Evolutionary conservation across 306 rosid genomes (phyloP), one percentile per base, ranked within the genome.

Genomic region (Cucurbita pepo): DNA sequence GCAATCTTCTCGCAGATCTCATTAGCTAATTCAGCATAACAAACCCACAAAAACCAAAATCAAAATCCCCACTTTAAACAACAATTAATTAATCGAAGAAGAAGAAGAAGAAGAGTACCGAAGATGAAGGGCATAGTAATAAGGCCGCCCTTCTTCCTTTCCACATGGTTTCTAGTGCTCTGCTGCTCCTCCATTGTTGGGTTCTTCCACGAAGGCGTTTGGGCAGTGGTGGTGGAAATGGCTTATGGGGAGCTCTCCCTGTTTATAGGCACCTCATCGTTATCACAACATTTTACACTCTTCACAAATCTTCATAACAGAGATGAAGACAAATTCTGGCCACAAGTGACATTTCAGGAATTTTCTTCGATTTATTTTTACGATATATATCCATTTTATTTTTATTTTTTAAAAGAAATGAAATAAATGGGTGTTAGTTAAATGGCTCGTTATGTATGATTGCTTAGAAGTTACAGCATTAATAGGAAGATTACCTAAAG

Each of bases 61-160:
- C 34, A 43, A 41, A 6, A 41, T 41, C 45, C 45, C 45, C 45
- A 41, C 45, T 41, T 41, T 41, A 6, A n/a, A 7, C 1, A n/a
- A 4, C 43, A 12, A 19, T 3, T 14, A 50, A 52, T 52, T 51
- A 51, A 16, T 4, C 14, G 5, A 50, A 13, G 5, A 52, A 0
- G 6, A 16, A 52, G 59, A 52, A 4, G 18, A 0, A 37, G 21
- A 10, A 45, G 18, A n/a, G 15, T 86, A 94, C 99, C 94, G 54
- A 94, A 91, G 77, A 94, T 91, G 86, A 94, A 94, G 65, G 99
- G 97, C 99, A 94, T 94, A 16, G 99, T 86, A 78, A 86, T 56
- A 22, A 88, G 78, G 60, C 99, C 99, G 76, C 97, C 99, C 59
- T 81, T 87, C 59, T 79, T 80, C 75, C 87, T 87, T 62, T n/a